phyloP scores from a whole-genome alignment of 176 grass and related monocot species.

The Panicum miliaceum region DNA sequence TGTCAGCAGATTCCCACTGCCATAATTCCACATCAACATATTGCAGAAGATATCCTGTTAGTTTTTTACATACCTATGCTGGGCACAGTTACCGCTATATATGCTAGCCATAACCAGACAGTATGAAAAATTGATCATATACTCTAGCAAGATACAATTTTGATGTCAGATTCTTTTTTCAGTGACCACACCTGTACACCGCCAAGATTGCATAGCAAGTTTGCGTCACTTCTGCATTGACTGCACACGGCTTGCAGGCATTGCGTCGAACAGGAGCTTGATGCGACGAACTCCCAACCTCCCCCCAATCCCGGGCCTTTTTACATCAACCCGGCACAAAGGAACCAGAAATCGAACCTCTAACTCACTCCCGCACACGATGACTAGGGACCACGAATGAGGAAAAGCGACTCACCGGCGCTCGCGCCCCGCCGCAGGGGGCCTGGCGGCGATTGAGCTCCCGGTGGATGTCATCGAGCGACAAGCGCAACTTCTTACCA shows the following conservation, averaged over 20 bases:
- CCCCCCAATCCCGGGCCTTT: slow-evolving; percentile 14
- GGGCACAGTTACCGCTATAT: background rate
- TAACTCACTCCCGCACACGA: background rate
- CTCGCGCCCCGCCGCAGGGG: background rate
- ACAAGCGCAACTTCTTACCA: slow-evolving; percentile 30
- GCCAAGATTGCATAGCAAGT: background rate
- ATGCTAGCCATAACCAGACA: slow-evolving; percentile 8
- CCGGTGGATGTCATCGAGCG: background rate
- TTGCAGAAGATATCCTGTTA: background rate
- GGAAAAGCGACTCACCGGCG: slow-evolving; percentile 8
- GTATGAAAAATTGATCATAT: background rate
- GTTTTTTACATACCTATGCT: background rate
- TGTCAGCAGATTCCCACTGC: background rate
- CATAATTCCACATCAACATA: slow-evolving; percentile 2
- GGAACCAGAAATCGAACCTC: background rate
- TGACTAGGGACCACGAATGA: background rate
- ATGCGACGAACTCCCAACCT: background rate
- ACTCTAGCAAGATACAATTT: background rate
- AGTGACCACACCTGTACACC: background rate
- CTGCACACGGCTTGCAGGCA: slow-evolving; percentile 11
- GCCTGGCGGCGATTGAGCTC: slow-evolving; percentile 47
- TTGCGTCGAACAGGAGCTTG: slow-evolving; percentile 31
- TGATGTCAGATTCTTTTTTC: background rate
- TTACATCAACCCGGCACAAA: slow-evolving; percentile 12
- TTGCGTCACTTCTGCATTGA: background rate